phyloP scores from a whole-genome alignment of 345 rosid genomes.

The Punica granatum region DNA sequence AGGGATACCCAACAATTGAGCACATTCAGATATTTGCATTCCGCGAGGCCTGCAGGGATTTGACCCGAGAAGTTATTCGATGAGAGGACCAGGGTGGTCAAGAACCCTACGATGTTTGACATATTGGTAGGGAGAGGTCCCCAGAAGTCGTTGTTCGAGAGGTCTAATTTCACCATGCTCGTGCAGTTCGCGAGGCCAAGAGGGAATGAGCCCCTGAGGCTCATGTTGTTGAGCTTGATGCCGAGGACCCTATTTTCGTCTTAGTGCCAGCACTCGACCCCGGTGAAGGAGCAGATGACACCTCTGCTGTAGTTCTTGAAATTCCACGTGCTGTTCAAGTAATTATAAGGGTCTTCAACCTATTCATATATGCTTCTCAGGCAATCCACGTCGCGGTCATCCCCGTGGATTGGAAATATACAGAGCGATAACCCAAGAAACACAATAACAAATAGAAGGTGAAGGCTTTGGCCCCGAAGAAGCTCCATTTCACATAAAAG shows the following conservation, averaged over 20 bases:
- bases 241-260: conserved; percentile 76
- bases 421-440: conserved; percentile 32
- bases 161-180: conserved; percentile 62
- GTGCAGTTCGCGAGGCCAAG: conserved; percentile 30
- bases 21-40: conserved; percentile 44
- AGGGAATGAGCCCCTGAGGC: conserved; percentile 68
- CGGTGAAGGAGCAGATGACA: conserved; percentile 58
- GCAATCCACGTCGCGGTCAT: conserved; percentile 40
- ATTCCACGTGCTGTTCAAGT: conserved; percentile 45
- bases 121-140: conserved; percentile 55
- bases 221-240: conserved; percentile 55
- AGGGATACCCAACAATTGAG: no score
- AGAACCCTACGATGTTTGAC: background rate
- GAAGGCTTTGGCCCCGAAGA: background rate
- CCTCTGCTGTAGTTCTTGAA: conserved; percentile 54
- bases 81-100: conserved; percentile 59
- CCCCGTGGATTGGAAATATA: conserved; percentile 29
- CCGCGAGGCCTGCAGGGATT: conserved; percentile 34
- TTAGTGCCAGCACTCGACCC: conserved; percentile 89
- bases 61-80: conserved; percentile 57
- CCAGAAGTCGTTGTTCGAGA: conserved; percentile 55
- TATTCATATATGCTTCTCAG: conserved; percentile 27
- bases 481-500: background rate
- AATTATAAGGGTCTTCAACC: conserved; percentile 38
- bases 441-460: background rate